Percentiles rank a stretch among this genome's conserved stretches.
phyloP scores from a whole-genome alignment of 1,139 yeast species.

The Schwanniomyces etchellsii region DNA sequence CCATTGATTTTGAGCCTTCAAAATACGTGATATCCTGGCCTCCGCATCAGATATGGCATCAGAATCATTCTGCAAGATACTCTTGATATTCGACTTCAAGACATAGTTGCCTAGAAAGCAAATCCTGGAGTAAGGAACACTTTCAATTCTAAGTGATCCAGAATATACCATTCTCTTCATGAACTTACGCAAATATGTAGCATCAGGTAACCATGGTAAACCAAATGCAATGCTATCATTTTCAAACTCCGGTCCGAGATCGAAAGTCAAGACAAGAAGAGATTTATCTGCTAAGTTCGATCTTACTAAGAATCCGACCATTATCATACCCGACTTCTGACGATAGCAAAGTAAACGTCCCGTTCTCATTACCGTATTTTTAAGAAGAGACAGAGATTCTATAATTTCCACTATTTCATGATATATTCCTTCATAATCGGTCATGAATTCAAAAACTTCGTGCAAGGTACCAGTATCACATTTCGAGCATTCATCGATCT shows the following conservation, averaged over 20 bases:
- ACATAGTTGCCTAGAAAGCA: conserved; percentile 46
- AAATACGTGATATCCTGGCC: conserved; percentile 31
- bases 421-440: conserved; percentile 39
- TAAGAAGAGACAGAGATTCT: conserved; percentile 40
- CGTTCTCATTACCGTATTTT: conserved; percentile 36
- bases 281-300: conserved; percentile 23
- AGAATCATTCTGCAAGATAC: conserved; percentile 38
- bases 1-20: conserved; percentile 41
- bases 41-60: conserved; percentile 38
- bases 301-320: conserved; percentile 52
- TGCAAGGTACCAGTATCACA: conserved; percentile 37
- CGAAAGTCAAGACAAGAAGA: conserved; percentile 36
- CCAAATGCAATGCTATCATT: conserved; percentile 20
- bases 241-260: conserved; percentile 38
- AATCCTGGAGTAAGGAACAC: conserved; percentile 43
- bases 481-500: conserved; percentile 32
- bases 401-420: conserved; percentile 44
- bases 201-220: conserved; percentile 50
- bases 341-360: conserved; percentile 64
- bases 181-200: conserved; percentile 18
- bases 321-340: conserved; percentile 34
- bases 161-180: conserved; percentile 26
- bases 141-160: conserved; percentile 31
- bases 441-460: conserved; percentile 38
- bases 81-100: conserved; percentile 35